Evolutionary conservation across 2,329 filamentous ascomycete genomes (phyloP).

Genomic region (Ciborinia camelliae): DNA sequence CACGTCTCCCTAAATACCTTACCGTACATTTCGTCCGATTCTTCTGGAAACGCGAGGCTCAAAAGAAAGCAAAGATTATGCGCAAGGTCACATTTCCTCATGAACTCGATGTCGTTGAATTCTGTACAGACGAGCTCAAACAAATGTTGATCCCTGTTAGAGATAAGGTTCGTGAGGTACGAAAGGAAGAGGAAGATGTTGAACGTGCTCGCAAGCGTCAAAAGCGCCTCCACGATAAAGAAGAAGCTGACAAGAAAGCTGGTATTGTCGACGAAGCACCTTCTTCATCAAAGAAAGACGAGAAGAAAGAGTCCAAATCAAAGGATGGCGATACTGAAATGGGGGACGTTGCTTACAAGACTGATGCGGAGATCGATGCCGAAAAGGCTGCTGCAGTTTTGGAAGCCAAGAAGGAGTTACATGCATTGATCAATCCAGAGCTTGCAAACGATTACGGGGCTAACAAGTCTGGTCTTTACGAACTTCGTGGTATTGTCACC

Average conservation of each 20-base stretch:
- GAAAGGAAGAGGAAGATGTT: slow-evolving; percentile 92
- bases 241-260: slow-evolving; percentile 47
- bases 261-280: slow-evolving; percentile 44
- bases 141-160: slow-evolving; percentile 84
- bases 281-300: slow-evolving; percentile 47
- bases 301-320: slow-evolving; percentile 40
- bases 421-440: slow-evolving; percentile 70
- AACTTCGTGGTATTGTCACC: slow-evolving; percentile 89
- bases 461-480: slow-evolving; percentile 93
- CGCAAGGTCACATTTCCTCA: slow-evolving; percentile 95
- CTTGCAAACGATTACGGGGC: slow-evolving; percentile 74
- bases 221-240: slow-evolving; percentile 59
- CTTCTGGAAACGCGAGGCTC: slow-evolving; percentile 92
- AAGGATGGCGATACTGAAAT: slow-evolving; percentile 70
- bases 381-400: slow-evolving; percentile 75
- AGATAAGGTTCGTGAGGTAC: slow-evolving; percentile 91
- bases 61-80: slow-evolving; percentile 99
- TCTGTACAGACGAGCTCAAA: slow-evolving; percentile 87
- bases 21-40: slow-evolving; percentile 98
- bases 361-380: slow-evolving; percentile 86
- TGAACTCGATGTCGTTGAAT: slow-evolving; percentile 89
- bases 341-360: slow-evolving; percentile 66
- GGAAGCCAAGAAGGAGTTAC: slow-evolving; percentile 82
- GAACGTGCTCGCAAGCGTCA: slow-evolving; percentile 89
- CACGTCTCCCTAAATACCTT: slow-evolving; percentile 88